A percentile compares a stretch with the other conserved stretches of the same genome.
These are phyloP conservation scores for Beauveria bassiana DNA, from an alignment of 2,329 filamentous ascomycete genomes.

Conservation along the genomic window DNA sequence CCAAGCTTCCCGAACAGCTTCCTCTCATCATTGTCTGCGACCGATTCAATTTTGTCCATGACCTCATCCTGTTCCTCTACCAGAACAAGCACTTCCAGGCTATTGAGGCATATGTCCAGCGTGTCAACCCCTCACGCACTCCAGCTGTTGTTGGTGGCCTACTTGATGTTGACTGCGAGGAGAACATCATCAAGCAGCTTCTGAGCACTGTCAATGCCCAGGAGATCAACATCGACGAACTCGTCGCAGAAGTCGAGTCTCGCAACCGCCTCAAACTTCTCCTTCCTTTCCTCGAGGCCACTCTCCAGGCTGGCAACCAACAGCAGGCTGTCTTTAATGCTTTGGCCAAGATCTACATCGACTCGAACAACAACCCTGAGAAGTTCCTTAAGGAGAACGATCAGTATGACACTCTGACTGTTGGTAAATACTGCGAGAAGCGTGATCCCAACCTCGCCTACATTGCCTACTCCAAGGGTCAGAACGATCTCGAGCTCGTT, in stretches of 20 bases:
- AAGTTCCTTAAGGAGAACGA: constrained; percentile 97
- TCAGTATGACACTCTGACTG: constrained; percentile 82
- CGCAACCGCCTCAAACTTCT: constrained; percentile 94
- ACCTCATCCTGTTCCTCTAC: constrained; percentile 92
- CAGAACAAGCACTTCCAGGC: constrained; percentile 99
- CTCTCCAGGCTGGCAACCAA: constrained; percentile 80
- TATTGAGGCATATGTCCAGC: constrained; percentile 96
- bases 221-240: constrained; percentile 85
- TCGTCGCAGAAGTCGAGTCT: constrained; percentile 90
- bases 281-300: constrained; percentile 90
- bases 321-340: constrained; percentile 97
- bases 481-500: constrained; percentile 95
- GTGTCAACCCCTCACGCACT: constrained; percentile 85
- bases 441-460: constrained; percentile 91
- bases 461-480: constrained; percentile 92
- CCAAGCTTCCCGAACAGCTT: constrained; percentile 82
- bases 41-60: constrained; percentile 98
- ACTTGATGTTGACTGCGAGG: constrained; percentile 94
- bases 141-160: constrained; percentile 90
- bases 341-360: constrained; percentile 98
- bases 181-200: constrained; percentile 89
- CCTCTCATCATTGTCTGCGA: constrained; percentile 98
- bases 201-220: constrained; percentile 75
- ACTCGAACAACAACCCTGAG: constrained; percentile 96
- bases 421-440: constrained; percentile 99